Evolutionary conservation across 768 basidiomycete species (phyloP), one percentile per base, ranked within the genome.

Genomic region (Lactarius tabidus): DNA sequence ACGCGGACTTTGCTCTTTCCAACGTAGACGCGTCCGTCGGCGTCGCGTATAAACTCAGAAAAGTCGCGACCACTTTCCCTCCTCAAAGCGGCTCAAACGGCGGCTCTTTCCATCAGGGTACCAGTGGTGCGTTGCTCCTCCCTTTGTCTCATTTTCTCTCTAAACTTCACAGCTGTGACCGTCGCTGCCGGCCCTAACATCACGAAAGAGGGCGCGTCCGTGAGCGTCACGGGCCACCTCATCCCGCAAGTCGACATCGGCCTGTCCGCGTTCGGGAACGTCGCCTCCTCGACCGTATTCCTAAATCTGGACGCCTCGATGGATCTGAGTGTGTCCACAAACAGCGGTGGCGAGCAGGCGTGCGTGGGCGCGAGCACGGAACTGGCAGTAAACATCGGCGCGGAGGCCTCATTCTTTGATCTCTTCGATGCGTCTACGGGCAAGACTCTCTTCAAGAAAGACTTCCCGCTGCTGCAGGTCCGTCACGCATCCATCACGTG

Each of bases 61-160:
- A 81, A 9, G 77, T 79, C 1, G 68, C 78, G 62, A 71, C 83
- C 36, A 71, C 73, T 52, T 84, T 84, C 75, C 83, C 83, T 3
- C 77, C 79, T 0, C 65, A 67, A 4, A 65, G 69, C 17, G 69
- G 71, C 20, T 72, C 73, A 33, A 61, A 66, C 65, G 48, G 71
- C 12, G 60, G 65, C 6, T 57, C 72, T 1, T 79, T 83, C 71
- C 71, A 69, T 28, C 70, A 79, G 35, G 75, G 72, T 6, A 77
- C 80, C 66, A 82, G 78, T 35, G 79, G 82, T 84, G 68, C 29
- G 82, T 75, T 17, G 6, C 29, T 20, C 33, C 17, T 35, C 9
- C 26, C 5, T 3, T 6, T 43, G 20, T 12, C 62, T 57, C 62
- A 80, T 80, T 79, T 17, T 68, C 23, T 45, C n/a, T 45, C 9